These are phyloP conservation scores for Sarcomyxa edulis DNA, from an alignment of 768 basidiomycete genomes.

Conservation along the genomic window DNA sequence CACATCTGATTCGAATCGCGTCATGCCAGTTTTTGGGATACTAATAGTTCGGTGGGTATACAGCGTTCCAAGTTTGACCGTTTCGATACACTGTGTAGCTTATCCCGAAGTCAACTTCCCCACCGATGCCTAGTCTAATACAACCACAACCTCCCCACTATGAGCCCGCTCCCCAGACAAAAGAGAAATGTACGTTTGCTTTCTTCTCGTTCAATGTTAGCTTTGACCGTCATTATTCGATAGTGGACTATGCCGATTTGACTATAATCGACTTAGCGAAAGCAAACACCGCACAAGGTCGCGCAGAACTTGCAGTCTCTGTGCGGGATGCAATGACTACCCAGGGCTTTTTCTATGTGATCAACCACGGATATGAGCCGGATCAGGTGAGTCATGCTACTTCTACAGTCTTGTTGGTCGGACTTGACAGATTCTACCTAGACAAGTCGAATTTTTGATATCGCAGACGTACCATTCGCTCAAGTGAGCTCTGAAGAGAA, in stretches of 20 bases:
- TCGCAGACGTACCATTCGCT: constrained; percentile 41
- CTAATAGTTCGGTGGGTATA: too few relatives aligned
- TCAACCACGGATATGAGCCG: not conserved
- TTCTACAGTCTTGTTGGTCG: not conserved
- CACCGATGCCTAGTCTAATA: constrained; percentile 27
- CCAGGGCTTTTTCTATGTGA: not conserved
- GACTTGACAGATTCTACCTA: constrained; percentile 10
- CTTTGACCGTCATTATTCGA: not conserved
- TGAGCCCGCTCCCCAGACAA: constrained; percentile 26
- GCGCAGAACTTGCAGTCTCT: constrained; percentile 29
- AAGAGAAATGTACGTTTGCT: constrained; percentile 24
- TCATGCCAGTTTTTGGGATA: too few relatives aligned
- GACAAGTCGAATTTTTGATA: constrained; percentile 43
- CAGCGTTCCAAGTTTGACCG: too few relatives aligned
- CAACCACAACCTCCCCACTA: constrained; percentile 32
- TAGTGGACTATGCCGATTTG: constrained; percentile 41
- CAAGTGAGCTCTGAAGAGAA: constrained; percentile 39
- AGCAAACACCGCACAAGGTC: constrained; percentile 29
- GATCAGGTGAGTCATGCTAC: not conserved
- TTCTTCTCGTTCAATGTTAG: constrained; percentile 2
- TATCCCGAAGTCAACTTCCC: too few relatives aligned
- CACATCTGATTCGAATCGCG: too few relatives aligned
- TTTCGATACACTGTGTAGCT: too few relatives aligned
- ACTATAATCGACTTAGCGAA: constrained; percentile 46
- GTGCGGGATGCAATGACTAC: constrained; percentile 23